Conservation (phyloP, 2,329 filamentous ascomycete species). For the Emericellopsis atlantica region DNA sequence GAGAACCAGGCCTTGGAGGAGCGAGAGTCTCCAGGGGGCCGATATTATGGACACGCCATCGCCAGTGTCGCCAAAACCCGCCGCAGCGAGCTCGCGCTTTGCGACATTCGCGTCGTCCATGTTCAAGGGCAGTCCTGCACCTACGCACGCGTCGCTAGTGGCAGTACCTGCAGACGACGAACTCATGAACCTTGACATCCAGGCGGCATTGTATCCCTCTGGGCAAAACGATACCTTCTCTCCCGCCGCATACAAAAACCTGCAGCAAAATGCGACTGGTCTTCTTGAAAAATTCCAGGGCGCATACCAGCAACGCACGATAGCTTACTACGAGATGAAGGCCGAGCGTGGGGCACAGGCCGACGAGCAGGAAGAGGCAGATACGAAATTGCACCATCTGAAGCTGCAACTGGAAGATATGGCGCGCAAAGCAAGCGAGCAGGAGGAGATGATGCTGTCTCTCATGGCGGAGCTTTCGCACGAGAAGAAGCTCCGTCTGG, state of each 20-base stretch:
- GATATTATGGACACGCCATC: background rate
- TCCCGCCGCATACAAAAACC: slow-evolving; percentile 46
- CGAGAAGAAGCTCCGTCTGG: slow-evolving; percentile 33
- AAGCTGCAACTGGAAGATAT: slow-evolving; percentile 49
- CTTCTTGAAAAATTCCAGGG: slow-evolving; percentile 42
- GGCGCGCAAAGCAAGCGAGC: slow-evolving; percentile 37
- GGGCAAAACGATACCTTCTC: slow-evolving; percentile 39
- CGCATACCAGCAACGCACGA: slow-evolving; percentile 42
- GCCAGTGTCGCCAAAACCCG: slow-evolving; percentile 19
- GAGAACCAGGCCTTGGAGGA: background rate
- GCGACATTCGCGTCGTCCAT: slow-evolving; percentile 32
- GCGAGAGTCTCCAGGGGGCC: background rate
- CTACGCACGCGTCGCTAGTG: slow-evolving; percentile 8
- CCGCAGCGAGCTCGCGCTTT: slow-evolving; percentile 23
- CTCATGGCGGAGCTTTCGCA: slow-evolving; percentile 36
- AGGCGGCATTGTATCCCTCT: slow-evolving; percentile 37
- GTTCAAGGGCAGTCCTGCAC: slow-evolving; percentile 17
- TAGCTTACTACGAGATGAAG: slow-evolving; percentile 34
- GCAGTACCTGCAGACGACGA: slow-evolving; percentile 32
- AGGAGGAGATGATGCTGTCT: slow-evolving; percentile 36
- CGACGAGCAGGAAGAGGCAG: slow-evolving; percentile 44
- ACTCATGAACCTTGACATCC: slow-evolving; percentile 41
- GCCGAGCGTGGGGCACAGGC: slow-evolving; percentile 38
- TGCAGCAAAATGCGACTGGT: slow-evolving; percentile 43
- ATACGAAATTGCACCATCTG: slow-evolving; percentile 37